phyloP scores from a whole-genome alignment of 2,329 filamentous ascomycete genomes.

The Nothophaeocryptopus gaeumannii region DNA sequence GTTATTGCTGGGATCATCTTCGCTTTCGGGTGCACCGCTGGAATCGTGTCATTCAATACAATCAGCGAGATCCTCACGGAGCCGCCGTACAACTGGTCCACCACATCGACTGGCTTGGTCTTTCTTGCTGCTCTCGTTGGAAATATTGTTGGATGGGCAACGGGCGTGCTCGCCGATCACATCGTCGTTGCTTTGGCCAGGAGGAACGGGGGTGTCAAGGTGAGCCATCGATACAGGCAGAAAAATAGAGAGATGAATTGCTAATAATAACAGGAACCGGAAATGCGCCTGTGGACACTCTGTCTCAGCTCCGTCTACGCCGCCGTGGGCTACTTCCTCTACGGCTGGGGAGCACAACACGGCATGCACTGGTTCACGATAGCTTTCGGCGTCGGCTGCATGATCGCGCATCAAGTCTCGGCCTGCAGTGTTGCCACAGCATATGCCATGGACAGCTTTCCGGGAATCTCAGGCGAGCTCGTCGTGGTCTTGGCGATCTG shows the following conservation, averaged over 20 bases:
- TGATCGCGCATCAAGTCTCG: neutral
- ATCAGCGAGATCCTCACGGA: conserved; percentile 39
- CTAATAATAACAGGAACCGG: conserved; percentile 20
- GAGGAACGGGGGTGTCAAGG: conserved; percentile 23
- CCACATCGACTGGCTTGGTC: conserved; percentile 32
- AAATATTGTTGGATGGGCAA: conserved; percentile 21
- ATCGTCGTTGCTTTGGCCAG: conserved; percentile 31
- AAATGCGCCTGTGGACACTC: conserved; percentile 36
- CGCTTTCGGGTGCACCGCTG: conserved; percentile 42
- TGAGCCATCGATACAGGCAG: neutral
- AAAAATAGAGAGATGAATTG: too few relatives aligned
- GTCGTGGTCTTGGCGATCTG: neutral
- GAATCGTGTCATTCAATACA: conserved; percentile 42
- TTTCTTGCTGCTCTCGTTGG: conserved; percentile 26
- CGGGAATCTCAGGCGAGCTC: neutral
- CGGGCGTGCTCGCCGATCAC: conserved; percentile 47
- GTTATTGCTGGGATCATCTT: conserved; percentile 42
- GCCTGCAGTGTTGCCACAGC: neutral
- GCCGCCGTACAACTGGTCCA: conserved; percentile 38
- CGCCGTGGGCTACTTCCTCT: conserved; percentile 38
- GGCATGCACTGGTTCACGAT: conserved; percentile 19
- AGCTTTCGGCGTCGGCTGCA: neutral
- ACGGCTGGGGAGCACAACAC: conserved; percentile 39
- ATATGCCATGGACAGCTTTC: neutral
- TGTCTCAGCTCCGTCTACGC: conserved; percentile 35